These are phyloP conservation scores for Vicia faba DNA, from an alignment of 306 rosid species.

Conservation along the genomic window DNA sequence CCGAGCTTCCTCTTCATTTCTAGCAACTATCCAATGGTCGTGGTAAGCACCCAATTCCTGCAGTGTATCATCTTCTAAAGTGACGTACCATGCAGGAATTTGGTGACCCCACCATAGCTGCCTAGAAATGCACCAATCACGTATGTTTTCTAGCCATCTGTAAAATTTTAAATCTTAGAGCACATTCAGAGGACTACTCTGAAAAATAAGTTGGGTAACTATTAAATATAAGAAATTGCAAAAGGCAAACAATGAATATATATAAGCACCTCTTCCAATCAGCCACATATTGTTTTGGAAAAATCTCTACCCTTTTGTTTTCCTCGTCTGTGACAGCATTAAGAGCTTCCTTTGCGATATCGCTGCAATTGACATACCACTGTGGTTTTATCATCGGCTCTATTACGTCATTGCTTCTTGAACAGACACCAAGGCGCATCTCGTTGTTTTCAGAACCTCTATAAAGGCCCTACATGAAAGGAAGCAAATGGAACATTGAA, in stretches of 20 bases:
- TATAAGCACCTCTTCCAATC: constrained; percentile 72
- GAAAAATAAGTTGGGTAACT: constrained; percentile 4
- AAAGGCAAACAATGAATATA: constrained; percentile 30
- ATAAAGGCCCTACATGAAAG: constrained; percentile 67
- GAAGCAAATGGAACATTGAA: constrained; percentile 33
- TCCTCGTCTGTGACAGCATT: not conserved
- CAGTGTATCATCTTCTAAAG: constrained; percentile 63
- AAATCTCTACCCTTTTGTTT: not conserved
- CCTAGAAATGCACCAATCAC: constrained; percentile 93
- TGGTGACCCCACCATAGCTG: constrained; percentile 99
- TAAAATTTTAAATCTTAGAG: constrained; percentile 27
- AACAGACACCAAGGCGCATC: constrained; percentile 92
- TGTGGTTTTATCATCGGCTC: constrained; percentile 96
- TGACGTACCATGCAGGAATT: constrained; percentile 89
- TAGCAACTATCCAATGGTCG: constrained; percentile 88
- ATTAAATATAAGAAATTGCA: constrained; percentile 8
- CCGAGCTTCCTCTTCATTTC: constrained; percentile 74
- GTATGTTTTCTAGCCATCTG: constrained; percentile 95
- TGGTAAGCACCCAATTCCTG: constrained; percentile 71
- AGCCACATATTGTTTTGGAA: constrained; percentile 74
- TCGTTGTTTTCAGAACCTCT: constrained; percentile 84
- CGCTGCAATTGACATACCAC: constrained; percentile 20
- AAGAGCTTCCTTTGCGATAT: not conserved
- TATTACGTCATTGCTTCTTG: constrained; percentile 90
- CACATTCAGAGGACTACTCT: constrained; percentile 25